These are phyloP conservation scores for Physcomitrellopsis africana DNA, from an alignment of 225 moss, liverwort and hornwort species.

Conservation along the genomic window DNA sequence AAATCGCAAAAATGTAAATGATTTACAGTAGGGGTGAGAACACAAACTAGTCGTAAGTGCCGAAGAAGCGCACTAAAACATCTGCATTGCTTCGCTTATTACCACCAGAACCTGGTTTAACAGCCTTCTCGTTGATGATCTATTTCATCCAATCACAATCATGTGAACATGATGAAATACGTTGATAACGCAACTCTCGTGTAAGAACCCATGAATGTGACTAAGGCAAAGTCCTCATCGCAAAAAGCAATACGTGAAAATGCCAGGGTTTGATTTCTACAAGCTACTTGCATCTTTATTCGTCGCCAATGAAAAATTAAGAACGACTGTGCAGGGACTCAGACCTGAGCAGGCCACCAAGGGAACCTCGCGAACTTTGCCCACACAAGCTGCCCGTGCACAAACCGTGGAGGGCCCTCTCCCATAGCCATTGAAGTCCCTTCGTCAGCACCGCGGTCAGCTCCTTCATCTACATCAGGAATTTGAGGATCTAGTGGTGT, in stretches of 20 bases:
- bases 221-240: constrained; percentile 5
- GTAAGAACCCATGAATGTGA: background rate
- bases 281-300: constrained; percentile 11
- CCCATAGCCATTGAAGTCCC: constrained; percentile 46
- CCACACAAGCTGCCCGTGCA: constrained; percentile 88
- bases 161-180: constrained; percentile 25
- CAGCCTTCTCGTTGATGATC: constrained; percentile 73
- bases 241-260: background rate
- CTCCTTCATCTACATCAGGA: constrained; percentile 51
- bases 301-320: background rate
- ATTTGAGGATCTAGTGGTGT: constrained; percentile 37
- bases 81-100: constrained; percentile 71
- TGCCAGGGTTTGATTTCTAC: background rate
- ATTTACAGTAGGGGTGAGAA: constrained; percentile 34
- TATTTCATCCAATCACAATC: constrained; percentile 36
- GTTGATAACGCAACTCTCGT: constrained; percentile 7
- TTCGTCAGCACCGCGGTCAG: constrained; percentile 39
- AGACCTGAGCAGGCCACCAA: constrained; percentile 99
- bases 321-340: constrained; percentile 10
- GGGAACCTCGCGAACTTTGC: constrained; percentile 98
- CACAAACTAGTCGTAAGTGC: constrained; percentile 99
- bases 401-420: constrained; percentile 49
- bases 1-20: constrained; percentile 3
- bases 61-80: constrained; percentile 99
- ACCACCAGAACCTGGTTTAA: constrained; percentile 75